Conservation (phyloP, 2,329 filamentous ascomycete genomes). For the Penicillium polonicum region DNA sequence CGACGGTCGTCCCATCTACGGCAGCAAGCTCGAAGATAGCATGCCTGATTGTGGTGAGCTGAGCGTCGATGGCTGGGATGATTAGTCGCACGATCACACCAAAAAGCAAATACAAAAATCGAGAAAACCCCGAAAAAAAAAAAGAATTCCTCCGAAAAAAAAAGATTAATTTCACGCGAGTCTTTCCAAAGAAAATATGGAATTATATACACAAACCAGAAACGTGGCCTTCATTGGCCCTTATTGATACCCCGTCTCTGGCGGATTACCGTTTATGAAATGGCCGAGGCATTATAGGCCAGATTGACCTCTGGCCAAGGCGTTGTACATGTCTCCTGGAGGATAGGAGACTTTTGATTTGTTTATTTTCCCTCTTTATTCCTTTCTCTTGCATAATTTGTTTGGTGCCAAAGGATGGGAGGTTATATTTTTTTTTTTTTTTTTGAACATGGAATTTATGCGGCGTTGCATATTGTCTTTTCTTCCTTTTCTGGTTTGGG, state of each 20-base stretch:
- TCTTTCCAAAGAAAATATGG: conserved; percentile 9
- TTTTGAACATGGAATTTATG: conserved; percentile 23
- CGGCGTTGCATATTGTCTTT: conserved; percentile 27
- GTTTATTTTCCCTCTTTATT: conserved; percentile 2
- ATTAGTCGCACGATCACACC: conserved; percentile 21
- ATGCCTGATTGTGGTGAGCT: conserved; percentile 35
- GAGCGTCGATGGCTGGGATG: conserved; percentile 36
- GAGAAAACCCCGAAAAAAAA: neutral
- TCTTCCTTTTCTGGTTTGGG: neutral
- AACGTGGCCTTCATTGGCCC: neutral
- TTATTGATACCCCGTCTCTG: conserved; percentile 26
- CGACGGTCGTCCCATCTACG: conserved; percentile 43
- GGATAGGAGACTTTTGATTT: conserved; percentile 19
- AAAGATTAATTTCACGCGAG: neutral
- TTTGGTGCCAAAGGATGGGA: conserved; percentile 25
- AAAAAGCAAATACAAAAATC: conserved; percentile 4
- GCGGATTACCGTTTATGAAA: conserved; percentile 15
- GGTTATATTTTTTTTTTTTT: conserved; percentile 23
- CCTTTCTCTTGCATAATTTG: conserved; percentile 29
- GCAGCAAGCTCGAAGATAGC: conserved; percentile 37
- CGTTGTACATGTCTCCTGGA: conserved; percentile 27
- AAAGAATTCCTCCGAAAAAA: conserved; percentile 1
- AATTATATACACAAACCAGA: neutral
- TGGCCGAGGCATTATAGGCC: conserved; percentile 19
- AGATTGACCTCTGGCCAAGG: conserved; percentile 12